Evolutionary conservation across 164 flowering plant genomes (phyloP), one percentile per base, ranked within the genome.

Genomic region (Santalum album): DNA sequence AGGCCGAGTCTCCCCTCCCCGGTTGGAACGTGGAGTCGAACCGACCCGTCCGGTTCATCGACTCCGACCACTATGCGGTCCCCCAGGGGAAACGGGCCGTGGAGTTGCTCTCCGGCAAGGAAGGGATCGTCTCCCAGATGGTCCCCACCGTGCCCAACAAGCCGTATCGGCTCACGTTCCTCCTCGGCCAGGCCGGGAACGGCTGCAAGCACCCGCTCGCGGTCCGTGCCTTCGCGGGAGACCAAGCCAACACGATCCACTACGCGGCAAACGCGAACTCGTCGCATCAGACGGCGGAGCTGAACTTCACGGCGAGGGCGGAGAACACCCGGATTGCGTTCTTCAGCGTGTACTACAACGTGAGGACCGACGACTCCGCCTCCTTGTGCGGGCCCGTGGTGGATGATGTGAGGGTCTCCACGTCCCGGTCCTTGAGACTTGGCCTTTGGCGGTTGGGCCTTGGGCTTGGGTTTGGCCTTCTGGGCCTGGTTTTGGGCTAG

Each of bases 321-420:
- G 99, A 90, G 57, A 68, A 91, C 62, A 83, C 95, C 0, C 76
- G 99, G 0, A 65, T 94, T 15, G 99, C 97, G 0, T 94, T 94
- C 68, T 87, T 83, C 50, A 94, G 99, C 49, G 73, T 94, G 39
- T 94, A 94, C 51, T 94, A 94, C 72, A 94, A 90, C 46, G 84
- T 90, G 1, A 76, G 95, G 67, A 76, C 61, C 2, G 97, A 89
- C 46, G 97, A 94, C 55, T 73, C 63, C 83, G 87, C 83, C 69
- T 94, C 99, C 2, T 69, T 94, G 2, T 94, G 99, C 66, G 99
- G 99, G 22, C 99, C 99, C 0, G 97, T 94, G 54, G 73, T 94
- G 24, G 99, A 94, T 48, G 90, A 87, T 26, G 82, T 94, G n/a
- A 68, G 80, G 57, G 98, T 92, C 5, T 79, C 85, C 79, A 58